Evolutionary conservation across 2,329 filamentous ascomycete species (phyloP).

Genomic region (Blastomyces percursus): DNA sequence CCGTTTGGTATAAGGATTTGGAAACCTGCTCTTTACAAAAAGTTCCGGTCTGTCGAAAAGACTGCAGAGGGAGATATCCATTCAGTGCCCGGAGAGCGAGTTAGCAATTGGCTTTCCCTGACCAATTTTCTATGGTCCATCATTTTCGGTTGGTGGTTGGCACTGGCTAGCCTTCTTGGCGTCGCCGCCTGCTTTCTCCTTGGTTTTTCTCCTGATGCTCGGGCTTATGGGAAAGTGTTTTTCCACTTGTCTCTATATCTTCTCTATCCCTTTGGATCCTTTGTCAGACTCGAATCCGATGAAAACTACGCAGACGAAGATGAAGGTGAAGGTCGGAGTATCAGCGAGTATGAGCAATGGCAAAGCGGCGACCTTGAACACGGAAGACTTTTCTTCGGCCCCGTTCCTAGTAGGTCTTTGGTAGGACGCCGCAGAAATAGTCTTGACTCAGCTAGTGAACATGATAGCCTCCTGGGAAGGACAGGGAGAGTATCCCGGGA

Average conservation of each 20-base stretch:
- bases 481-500: slow-evolving; percentile 42
- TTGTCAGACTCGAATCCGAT: slow-evolving; percentile 84
- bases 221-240: slow-evolving; percentile 75
- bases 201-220: slow-evolving; percentile 64
- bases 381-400: slow-evolving; percentile 90
- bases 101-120: slow-evolving; percentile 71
- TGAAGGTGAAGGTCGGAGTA: slow-evolving; percentile 87
- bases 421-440: slow-evolving; percentile 79
- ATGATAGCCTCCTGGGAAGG: slow-evolving; percentile 73
- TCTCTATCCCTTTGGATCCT: slow-evolving; percentile 94
- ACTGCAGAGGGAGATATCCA: slow-evolving; percentile 95
- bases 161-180: slow-evolving; percentile 60
- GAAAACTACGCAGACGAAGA: slow-evolving; percentile 93
- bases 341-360: slow-evolving; percentile 98
- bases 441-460: slow-evolving; percentile 79
- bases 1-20: slow-evolving; percentile 97
- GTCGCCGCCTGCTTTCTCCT: slow-evolving; percentile 70
- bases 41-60: slow-evolving; percentile 89
- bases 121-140: slow-evolving; percentile 89
- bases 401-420: slow-evolving; percentile 62
- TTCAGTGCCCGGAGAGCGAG: slow-evolving; percentile 77
- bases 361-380: slow-evolving; percentile 95
- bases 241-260: slow-evolving; percentile 77
- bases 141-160: slow-evolving; percentile 93
- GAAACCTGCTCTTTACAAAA: slow-evolving; percentile 98